phyloP scores from a whole-genome alignment of 2,329 filamentous ascomycete species.

The Penicillium griseofulvum region DNA sequence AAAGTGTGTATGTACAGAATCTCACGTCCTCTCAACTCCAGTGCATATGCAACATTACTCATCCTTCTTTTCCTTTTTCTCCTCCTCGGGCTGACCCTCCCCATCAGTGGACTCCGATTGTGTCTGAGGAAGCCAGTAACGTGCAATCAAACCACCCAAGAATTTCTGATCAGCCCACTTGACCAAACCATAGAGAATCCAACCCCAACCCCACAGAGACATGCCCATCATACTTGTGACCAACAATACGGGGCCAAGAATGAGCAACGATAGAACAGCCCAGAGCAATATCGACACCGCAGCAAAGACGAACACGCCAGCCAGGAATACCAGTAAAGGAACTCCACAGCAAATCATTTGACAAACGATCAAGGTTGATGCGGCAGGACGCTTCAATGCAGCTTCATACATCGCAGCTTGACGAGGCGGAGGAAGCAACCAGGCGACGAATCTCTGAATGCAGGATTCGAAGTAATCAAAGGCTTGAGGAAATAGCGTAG shows the following conservation, averaged over 20 bases:
- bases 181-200: constrained; percentile 29
- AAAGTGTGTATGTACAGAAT: neutral
- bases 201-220: constrained; percentile 31
- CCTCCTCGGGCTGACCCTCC: neutral
- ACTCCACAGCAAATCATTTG: constrained; percentile 36
- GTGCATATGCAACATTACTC: neutral
- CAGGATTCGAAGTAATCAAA: constrained; percentile 30
- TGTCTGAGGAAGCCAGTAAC: constrained; percentile 21
- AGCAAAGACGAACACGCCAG: constrained; percentile 33
- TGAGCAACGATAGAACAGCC: constrained; percentile 30
- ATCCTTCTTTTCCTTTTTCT: neutral
- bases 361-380: constrained; percentile 33
- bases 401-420: constrained; percentile 31
- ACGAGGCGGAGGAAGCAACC: constrained; percentile 27
- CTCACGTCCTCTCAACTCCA: neutral
- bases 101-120: neutral
- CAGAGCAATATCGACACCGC: constrained; percentile 32
- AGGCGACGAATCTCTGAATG: constrained; percentile 23
- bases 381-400: constrained; percentile 29
- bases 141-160: constrained; percentile 25
- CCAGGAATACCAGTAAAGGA: constrained; percentile 34
- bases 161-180: constrained; percentile 26
- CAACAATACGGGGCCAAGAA: constrained; percentile 31
- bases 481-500: constrained; percentile 19
- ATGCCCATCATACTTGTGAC: constrained; percentile 31